Percentiles rank a stretch among this genome's conserved stretches.
Conservation (phyloP, 768 basidiomycete genomes). For the Russula abietina region DNA sequence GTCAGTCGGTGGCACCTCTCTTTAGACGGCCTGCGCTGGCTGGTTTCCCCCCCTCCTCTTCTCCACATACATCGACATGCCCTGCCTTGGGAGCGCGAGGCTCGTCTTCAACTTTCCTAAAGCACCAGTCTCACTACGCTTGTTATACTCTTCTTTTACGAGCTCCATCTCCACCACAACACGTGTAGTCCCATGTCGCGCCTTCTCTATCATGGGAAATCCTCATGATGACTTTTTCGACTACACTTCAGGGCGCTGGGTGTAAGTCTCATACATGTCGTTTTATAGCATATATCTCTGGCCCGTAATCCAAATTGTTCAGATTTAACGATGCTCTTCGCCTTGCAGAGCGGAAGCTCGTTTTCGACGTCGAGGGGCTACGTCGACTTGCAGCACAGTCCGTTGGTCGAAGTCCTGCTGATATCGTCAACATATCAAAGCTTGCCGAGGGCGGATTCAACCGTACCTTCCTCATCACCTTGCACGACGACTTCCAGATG, state of each 20-base stretch:
- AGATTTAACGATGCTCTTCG: conserved; percentile 36
- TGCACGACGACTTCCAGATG: conserved; percentile 27
- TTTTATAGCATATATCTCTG: conserved; percentile 21
- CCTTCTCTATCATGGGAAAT: background rate
- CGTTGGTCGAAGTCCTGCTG: conserved; percentile 33
- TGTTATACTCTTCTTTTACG: background rate
- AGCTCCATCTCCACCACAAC: background rate
- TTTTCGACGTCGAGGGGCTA: conserved; percentile 40
- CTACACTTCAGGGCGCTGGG: conserved; percentile 29
- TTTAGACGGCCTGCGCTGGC: background rate
- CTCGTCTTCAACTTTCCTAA: background rate
- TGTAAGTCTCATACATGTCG: conserved; percentile 25
- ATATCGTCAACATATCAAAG: conserved; percentile 36
- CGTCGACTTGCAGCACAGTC: conserved; percentile 43
- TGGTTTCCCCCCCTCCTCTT: background rate
- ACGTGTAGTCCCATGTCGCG: background rate
- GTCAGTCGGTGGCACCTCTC: too few relatives aligned
- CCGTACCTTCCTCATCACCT: conserved; percentile 31
- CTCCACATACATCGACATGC: background rate
- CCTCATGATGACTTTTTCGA: conserved; percentile 24
- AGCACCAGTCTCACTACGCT: background rate
- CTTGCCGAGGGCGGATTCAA: conserved; percentile 40
- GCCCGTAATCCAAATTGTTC: background rate
- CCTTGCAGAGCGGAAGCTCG: conserved; percentile 39
- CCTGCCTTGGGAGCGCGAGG: background rate